These are phyloP conservation scores for Thozetella sp. DNA, from an alignment of 495 filamentous ascomycete genomes.

Conservation along the genomic window DNA sequence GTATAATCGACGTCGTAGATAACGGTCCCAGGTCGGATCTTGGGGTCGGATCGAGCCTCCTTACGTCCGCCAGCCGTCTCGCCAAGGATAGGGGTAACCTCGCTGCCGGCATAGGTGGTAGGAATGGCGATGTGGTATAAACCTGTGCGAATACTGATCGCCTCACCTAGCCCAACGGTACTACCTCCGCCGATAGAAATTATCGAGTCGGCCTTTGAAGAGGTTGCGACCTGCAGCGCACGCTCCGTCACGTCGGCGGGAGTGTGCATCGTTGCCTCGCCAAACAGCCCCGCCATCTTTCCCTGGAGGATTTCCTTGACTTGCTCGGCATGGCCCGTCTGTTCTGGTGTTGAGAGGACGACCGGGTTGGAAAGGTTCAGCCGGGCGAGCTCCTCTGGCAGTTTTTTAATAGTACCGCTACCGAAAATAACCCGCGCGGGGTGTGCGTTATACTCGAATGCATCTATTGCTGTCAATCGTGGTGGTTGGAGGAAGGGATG, in stretches of 20 bases:
- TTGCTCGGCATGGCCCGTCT: slow-evolving; percentile 49
- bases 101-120: slow-evolving; percentile 71
- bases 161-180: slow-evolving; percentile 69
- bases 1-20: slow-evolving; percentile 73
- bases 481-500: too few relatives aligned
- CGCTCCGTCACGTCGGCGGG: slow-evolving; percentile 64
- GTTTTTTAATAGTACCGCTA: slow-evolving; percentile 59
- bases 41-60: slow-evolving; percentile 64
- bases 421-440: slow-evolving; percentile 66
- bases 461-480: too few relatives aligned
- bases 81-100: slow-evolving; percentile 70
- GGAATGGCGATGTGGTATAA: slow-evolving; percentile 68
- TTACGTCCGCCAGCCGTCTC: slow-evolving; percentile 67
- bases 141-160: slow-evolving; percentile 65
- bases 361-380: slow-evolving; percentile 56
- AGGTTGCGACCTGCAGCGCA: slow-evolving; percentile 54
- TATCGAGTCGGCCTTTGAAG: slow-evolving; percentile 43
- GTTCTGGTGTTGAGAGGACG: slow-evolving; percentile 61
- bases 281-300: slow-evolving; percentile 59
- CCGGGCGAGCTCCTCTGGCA: slow-evolving; percentile 61
- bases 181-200: slow-evolving; percentile 68
- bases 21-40: slow-evolving; percentile 66
- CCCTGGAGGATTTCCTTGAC: slow-evolving; percentile 51
- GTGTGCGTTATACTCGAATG: slow-evolving; percentile 63
- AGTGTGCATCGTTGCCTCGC: slow-evolving; percentile 70